Evolutionary conservation across 129 eudicot genomes (phyloP), one percentile per base, ranked within the genome.

Genomic region (Apium graveolens): DNA sequence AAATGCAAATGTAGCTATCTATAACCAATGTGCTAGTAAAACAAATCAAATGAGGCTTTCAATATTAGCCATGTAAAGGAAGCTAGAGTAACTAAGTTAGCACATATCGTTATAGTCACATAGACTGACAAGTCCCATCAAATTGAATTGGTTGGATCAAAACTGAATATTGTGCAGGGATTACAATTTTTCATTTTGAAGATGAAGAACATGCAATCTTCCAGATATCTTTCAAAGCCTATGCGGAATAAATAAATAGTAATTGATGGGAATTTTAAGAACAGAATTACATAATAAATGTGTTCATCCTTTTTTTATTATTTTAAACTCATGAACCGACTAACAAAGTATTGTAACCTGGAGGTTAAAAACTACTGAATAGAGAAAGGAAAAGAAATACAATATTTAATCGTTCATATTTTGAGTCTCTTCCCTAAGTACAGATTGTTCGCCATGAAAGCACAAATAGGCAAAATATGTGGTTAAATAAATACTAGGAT

Each of bases 141-240:
- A 95, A 83, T 76, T 87, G 83, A 81, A 86, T 90, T 21, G 92
- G 96, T 57, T 82, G 76, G 75, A 95, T 82, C 65, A 87, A 85
- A 80, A 76, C 84, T 18, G 55, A 44, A 24, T 72, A 72, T 43
- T 79, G 88, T 34, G 81, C 85, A 11, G 96, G 94, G 77, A 95
- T 81, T 53, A 91, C 80, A 76, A 91, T 90, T 77, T 74, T 83
- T 44, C 92, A 62, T 34, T 74, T 82, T 29, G 76, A 78, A 11
- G 90, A 78, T 46, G 78, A 81, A 73, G 96, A 87, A 82, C 98
- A 95, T 37, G 96, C 97, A 20, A 79, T 76, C 76, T 85, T 71
- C 98, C 98, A 95, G 79, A 86, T 91, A 77, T 83, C 83, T 83
- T 74, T 70, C 32, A 95, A 84, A 76, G 84, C 91, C 98, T 95